Conservation (phyloP, 2,329 filamentous ascomycete species). For the Calonectria fujianensis region DNA sequence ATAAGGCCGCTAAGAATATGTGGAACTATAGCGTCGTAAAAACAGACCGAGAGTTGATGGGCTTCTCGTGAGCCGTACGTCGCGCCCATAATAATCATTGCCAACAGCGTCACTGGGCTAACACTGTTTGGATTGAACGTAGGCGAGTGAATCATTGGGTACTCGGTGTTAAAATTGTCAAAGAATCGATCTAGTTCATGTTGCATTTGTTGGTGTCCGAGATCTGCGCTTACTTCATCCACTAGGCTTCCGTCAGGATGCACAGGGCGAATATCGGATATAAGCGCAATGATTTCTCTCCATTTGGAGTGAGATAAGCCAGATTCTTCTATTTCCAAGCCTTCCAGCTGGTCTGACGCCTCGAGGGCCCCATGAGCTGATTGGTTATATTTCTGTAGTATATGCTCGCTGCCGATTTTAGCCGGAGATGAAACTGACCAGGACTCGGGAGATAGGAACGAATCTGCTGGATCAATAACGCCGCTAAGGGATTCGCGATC, state of each 20-base stretch:
- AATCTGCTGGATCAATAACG: not conserved
- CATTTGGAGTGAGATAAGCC: not conserved
- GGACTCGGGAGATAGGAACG: not conserved
- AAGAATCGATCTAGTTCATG: not conserved
- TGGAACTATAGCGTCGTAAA: conserved; percentile 8
- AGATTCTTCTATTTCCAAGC: not conserved
- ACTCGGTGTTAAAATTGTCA: not conserved
- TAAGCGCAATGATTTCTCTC: conserved; percentile 5
- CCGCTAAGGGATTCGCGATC: not conserved
- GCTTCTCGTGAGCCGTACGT: conserved; percentile 4
- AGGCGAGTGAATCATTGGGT: conserved; percentile 13
- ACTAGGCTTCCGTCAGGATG: conserved; percentile 9
- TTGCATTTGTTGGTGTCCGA: not conserved
- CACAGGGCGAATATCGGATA: conserved; percentile 12
- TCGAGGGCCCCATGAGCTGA: not conserved
- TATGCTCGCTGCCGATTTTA: not conserved
- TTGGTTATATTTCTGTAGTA: conserved; percentile 5
- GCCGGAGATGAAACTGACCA: not conserved
- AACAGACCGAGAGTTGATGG: conserved; percentile 7
- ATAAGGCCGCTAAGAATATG: conserved; percentile 6
- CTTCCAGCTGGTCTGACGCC: conserved; percentile 1
- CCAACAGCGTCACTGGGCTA: not conserved
- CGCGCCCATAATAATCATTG: conserved; percentile 16
- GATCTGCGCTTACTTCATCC: not conserved
- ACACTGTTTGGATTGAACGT: not conserved